A percentile compares a stretch with the other conserved stretches of the same genome.
Evolutionary conservation across 257 asterid genomes (phyloP).

Genomic region (Asclepias syriaca): DNA sequence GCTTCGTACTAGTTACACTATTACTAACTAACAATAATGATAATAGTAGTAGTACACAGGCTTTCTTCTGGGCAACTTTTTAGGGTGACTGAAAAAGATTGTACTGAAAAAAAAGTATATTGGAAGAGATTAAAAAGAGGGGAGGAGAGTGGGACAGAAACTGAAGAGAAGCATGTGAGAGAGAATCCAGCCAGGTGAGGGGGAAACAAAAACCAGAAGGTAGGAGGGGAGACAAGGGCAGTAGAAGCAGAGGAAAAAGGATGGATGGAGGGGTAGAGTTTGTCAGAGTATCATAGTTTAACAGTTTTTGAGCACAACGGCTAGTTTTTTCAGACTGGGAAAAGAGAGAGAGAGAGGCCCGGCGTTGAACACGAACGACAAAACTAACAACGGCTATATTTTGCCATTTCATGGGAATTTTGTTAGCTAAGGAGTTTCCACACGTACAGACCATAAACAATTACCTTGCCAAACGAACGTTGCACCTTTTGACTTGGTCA

Average conservation of each 20-base stretch:
- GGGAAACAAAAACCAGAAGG: neutral
- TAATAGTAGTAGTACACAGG: neutral
- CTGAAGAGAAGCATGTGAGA: constrained; percentile 12
- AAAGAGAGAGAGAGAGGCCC: neutral
- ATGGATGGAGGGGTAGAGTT: neutral
- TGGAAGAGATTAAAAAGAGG: constrained; percentile 24
- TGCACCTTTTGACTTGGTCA: constrained; percentile 4
- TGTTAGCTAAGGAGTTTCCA: neutral
- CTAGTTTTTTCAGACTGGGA: constrained; percentile 21
- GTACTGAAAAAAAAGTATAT: constrained; percentile 20
- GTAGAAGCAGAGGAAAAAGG: constrained; percentile 9
- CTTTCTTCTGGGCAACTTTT: constrained; percentile 21
- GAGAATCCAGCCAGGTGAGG: constrained; percentile 15
- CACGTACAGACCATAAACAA: neutral
- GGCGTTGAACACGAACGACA: constrained; percentile 41
- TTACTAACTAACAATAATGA: neutral
- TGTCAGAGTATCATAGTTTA: neutral
- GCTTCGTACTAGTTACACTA: neutral
- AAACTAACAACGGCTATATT: constrained; percentile 47
- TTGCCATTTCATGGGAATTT: neutral
- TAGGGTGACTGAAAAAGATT: neutral
- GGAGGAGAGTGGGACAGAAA: constrained; percentile 18
- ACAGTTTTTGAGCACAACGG: constrained; percentile 25
- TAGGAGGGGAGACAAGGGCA: constrained; percentile 19
- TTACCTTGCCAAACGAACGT: neutral